These are phyloP conservation scores for Ephemerocybe angulata DNA, from an alignment of 768 basidiomycete species.

Conservation along the genomic window DNA sequence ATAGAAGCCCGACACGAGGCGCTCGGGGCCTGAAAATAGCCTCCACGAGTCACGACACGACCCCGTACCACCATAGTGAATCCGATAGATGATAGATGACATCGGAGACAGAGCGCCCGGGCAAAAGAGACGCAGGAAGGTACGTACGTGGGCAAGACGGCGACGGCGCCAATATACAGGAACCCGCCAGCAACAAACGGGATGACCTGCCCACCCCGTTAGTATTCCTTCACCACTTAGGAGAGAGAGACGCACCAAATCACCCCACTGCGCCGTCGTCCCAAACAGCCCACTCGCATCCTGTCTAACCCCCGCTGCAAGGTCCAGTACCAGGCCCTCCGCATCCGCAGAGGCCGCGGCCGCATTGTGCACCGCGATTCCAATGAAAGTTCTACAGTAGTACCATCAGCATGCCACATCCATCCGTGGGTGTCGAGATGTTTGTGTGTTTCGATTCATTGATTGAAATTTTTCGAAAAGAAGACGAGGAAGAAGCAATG, in stretches of 20 bases:
- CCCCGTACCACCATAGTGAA: no score
- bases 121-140: constrained; percentile 9
- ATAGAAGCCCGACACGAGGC: background rate
- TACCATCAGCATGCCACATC: no score
- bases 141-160: constrained; percentile 84
- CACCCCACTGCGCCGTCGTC: constrained; percentile 73
- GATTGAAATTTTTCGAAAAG: no score
- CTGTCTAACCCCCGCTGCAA: constrained; percentile 75
- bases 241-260: constrained; percentile 69
- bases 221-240: no score
- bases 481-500: constrained; percentile 20
- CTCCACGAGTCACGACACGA: no score
- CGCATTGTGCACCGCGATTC: constrained; percentile 78
- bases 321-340: constrained; percentile 45
- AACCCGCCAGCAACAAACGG: constrained; percentile 91
- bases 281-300: constrained; percentile 76
- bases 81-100: no score
- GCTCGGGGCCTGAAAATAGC: background rate
- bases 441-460: no score
- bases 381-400: constrained; percentile 84
- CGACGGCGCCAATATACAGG: constrained; percentile 90
- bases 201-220: constrained; percentile 83
- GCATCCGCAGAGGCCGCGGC: constrained; percentile 55
- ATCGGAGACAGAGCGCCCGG: no score
- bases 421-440: no score